Base-by-base conservation (phyloP, 495 filamentous ascomycete species). In the Endocarpon pusillum region DNA sequence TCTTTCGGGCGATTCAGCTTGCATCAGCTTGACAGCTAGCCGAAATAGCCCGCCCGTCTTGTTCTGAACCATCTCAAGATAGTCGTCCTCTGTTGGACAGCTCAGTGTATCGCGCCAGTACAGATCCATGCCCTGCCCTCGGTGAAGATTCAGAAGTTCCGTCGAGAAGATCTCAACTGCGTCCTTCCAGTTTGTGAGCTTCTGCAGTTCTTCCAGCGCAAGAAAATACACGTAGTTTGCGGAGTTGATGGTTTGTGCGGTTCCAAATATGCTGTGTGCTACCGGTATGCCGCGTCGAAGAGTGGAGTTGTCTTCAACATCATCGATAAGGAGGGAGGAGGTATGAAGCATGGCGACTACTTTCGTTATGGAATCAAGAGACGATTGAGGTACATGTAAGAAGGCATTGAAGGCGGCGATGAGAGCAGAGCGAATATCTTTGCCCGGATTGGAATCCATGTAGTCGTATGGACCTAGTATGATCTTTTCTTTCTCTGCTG, bases 11-110 rank as follows among this genome's bases (percentile, higher is more conserved):
- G 78, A 82, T 51, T 92, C 82, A 19, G 83, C 83, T 54, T 94
- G 85, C 89, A 99, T 96, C 19, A 99, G 62, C 54, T 92, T 89
- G 40, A 96, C 73, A 17, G 84, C 89, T 8, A 99, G 65, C 32
- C 89, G 71, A 64, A 99, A 96, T 6, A 99, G 67, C 2, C 89
- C 89, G 18, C 89, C 89, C 3, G 89, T 99, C 57, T 99, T 96
- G 58, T 96, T 96, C 42, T 75, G 74, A 26, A 97, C 91, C 89
- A 97, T 97, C 54, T 96, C 87, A 11, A 97, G 69, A 57, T 97
- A 97, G 49, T 96, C 87, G 40, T 93, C 84, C 57, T 96, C 87
- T 29, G 71, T 84, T 19, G 89, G 89, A 52, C 85, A 94, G 20
- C 75, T 93, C 32, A 94, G 63, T 4, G 81, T 84, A 57, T 96